Conservation (phyloP, 2,329 filamentous ascomycete species). For the Rhinocladiella similis region DNA sequence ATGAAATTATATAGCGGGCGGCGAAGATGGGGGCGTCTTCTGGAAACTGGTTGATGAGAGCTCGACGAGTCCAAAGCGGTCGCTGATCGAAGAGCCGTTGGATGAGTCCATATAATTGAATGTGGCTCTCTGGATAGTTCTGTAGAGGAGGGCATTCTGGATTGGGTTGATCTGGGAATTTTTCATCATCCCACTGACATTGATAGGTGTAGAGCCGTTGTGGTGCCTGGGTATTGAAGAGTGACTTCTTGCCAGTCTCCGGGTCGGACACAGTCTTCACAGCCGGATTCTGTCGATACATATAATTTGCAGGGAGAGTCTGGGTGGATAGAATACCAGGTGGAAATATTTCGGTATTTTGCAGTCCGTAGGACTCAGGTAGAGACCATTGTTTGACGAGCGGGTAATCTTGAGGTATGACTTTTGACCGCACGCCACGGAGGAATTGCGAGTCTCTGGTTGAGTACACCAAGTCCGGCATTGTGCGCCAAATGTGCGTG, state of each 20-base stretch:
- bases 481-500: constrained; percentile 82
- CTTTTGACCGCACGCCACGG: constrained; percentile 66
- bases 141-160: constrained; percentile 13
- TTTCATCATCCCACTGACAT: constrained; percentile 61
- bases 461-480: constrained; percentile 81
- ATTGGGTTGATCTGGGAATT: constrained; percentile 54
- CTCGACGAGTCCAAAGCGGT: constrained; percentile 84
- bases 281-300: constrained; percentile 81
- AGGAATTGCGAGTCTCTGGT: constrained; percentile 69
- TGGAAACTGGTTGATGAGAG: constrained; percentile 70
- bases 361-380: constrained; percentile 60
- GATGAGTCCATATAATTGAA: constrained; percentile 48
- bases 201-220: constrained; percentile 61
- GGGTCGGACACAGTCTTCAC: constrained; percentile 63
- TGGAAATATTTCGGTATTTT: constrained; percentile 71
- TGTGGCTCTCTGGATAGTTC: constrained; percentile 4
- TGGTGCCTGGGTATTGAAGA: constrained; percentile 57
- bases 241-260: constrained; percentile 57
- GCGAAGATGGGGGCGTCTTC: constrained; percentile 51
- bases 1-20: constrained; percentile 75
- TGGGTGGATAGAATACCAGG: constrained; percentile 44
- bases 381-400: constrained; percentile 66
- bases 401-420: constrained; percentile 71
- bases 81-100: constrained; percentile 68
- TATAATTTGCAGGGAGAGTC: constrained; percentile 37